Percentiles rank a stretch among this genome's conserved stretches.
These are phyloP conservation scores for Babesia caballi DNA, from an alignment of 169 alveolate species.

Conservation along the genomic window DNA sequence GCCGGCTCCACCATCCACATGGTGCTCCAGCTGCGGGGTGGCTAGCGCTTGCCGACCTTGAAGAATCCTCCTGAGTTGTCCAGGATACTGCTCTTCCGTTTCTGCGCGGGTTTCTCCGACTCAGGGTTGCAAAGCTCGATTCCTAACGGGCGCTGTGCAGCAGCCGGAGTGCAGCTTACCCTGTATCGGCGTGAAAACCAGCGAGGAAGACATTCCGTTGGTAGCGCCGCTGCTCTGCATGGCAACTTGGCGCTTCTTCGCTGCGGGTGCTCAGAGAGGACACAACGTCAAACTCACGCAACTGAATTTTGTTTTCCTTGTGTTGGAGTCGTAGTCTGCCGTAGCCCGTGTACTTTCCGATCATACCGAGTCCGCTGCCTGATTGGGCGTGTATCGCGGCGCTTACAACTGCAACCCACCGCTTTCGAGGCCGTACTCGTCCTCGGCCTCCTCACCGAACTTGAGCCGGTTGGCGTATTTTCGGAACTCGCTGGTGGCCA, in stretches of 20 bases:
- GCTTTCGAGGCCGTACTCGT: constrained; percentile 72
- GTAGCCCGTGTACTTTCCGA: constrained; percentile 56
- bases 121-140: constrained; percentile 65
- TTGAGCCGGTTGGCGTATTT: constrained; percentile 82
- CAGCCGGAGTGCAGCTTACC: constrained; percentile 53
- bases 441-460: constrained; percentile 84
- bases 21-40: constrained; percentile 93
- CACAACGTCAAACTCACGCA: constrained; percentile 27
- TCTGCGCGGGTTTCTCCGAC: constrained; percentile 18
- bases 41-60: constrained; percentile 53
- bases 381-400: background rate
- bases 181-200: constrained; percentile 79
- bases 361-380: constrained; percentile 64
- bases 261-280: background rate
- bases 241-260: constrained; percentile 55
- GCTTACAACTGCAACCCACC: constrained; percentile 8
- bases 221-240: constrained; percentile 67
- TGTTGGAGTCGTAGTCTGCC: constrained; percentile 50
- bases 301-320: constrained; percentile 38
- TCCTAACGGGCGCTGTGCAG: constrained; percentile 26
- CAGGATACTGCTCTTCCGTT: constrained; percentile 21
- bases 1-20: constrained; percentile 94
- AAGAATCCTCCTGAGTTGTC: constrained; percentile 61
- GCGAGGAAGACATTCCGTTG: constrained; percentile 77
- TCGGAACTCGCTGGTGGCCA: constrained; percentile 76